Base-by-base conservation (phyloP, 2,329 filamentous ascomycete species). In the Colletotrichum theobromicola region DNA sequence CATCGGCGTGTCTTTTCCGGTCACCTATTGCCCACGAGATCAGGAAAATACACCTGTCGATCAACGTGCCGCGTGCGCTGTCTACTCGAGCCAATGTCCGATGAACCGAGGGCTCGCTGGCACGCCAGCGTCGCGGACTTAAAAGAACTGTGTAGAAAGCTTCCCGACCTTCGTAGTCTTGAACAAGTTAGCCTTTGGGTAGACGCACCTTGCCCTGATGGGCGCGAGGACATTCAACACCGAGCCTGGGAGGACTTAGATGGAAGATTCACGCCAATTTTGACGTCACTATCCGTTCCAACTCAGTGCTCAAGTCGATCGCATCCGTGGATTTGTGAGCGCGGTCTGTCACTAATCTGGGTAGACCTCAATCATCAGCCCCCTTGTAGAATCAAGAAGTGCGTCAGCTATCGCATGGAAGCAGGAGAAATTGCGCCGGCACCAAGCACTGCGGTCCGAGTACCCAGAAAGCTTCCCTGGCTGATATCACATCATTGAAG, bases 391-490 rank as follows among this genome's bases (percentile, higher is more conserved):
- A 37, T 37, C 34, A n/a, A n/a, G n/a, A n/a, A n/a, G n/a, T n/a
- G n/a, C n/a, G n/a, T n/a, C n/a, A n/a, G n/a, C n/a, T n/a, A n/a
- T n/a, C n/a, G n/a, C n/a, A n/a, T n/a, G n/a, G n/a, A n/a, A n/a
- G n/a, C n/a, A n/a, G n/a, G n/a, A n/a, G n/a, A n/a, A n/a, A n/a
- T n/a, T n/a, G n/a, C n/a, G n/a, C n/a, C n/a, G n/a, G n/a, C n/a
- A n/a, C n/a, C n/a, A n/a, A n/a, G n/a, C n/a, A n/a, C n/a, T 46
- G 42, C 42, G 42, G 42, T 46, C 1, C 18, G 5, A 3, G 7
- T 3, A 46, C 42, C 1, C 10, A 46, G 42, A 46, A 46, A 3
- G 2, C 0, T n/a, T 46, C n/a, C 2, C 0, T 46, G 2, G 12
- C 18, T 3, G 1, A 46, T 5, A 46, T 4, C 42, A 4, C 18